Conservation (phyloP, 1,139 yeast genomes). For the Diutina siamensis region DNA sequence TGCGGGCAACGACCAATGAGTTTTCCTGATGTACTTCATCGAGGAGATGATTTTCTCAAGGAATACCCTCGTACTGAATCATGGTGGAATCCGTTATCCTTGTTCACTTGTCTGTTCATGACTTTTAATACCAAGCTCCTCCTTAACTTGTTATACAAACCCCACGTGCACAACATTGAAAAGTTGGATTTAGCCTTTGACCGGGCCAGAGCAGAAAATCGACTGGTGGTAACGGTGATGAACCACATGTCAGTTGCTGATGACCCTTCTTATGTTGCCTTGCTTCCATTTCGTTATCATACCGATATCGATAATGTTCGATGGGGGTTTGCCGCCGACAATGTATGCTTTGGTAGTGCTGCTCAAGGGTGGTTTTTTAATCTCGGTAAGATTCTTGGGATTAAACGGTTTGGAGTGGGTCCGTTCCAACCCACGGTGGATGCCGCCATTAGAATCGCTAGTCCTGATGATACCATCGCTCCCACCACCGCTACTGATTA, state of each 20-base stretch:
- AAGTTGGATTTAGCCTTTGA: slow-evolving; percentile 52
- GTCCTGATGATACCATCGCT: slow-evolving; percentile 65
- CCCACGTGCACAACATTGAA: slow-evolving; percentile 49
- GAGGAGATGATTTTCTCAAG: slow-evolving; percentile 65
- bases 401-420: slow-evolving; percentile 82
- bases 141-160: slow-evolving; percentile 49
- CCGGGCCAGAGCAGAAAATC: slow-evolving; percentile 50
- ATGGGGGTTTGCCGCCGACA: slow-evolving; percentile 93
- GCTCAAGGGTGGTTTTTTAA: slow-evolving; percentile 57
- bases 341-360: slow-evolving; percentile 65
- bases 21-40: slow-evolving; percentile 51
- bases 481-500: slow-evolving; percentile 25
- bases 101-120: slow-evolving; percentile 57
- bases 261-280: slow-evolving; percentile 86
- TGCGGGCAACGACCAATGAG: too few relatives aligned
- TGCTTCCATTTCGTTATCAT: slow-evolving; percentile 64
- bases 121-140: slow-evolving; percentile 57
- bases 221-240: slow-evolving; percentile 82
- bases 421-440: slow-evolving; percentile 88
- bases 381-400: slow-evolving; percentile 76
- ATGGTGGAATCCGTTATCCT: slow-evolving; percentile 60
- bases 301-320: slow-evolving; percentile 57
- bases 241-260: slow-evolving; percentile 93
- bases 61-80: slow-evolving; percentile 48
- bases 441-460: slow-evolving; percentile 75